Evolutionary conservation across 2,329 filamentous ascomycete genomes (phyloP).

Genomic region (Fusarium anthophilum): DNA sequence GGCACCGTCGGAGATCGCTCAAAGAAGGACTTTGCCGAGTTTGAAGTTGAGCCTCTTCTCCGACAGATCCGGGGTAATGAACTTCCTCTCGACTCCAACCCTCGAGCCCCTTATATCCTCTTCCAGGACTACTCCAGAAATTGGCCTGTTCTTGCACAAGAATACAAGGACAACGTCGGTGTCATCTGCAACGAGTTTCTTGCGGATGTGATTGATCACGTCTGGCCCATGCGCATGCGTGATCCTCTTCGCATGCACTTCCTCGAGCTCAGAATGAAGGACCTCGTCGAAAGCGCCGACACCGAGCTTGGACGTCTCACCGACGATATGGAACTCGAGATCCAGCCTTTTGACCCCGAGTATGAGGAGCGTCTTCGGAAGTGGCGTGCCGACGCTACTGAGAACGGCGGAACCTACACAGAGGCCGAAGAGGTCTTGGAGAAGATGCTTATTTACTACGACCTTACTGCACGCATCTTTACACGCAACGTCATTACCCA

Average conservation of each 20-base stretch:
- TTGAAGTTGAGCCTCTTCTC: slow-evolving; percentile 60
- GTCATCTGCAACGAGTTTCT: slow-evolving; percentile 65
- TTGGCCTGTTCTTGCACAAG: slow-evolving; percentile 61
- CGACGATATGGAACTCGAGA: slow-evolving; percentile 62
- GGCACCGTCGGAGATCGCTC: slow-evolving; percentile 49
- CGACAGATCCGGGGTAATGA: slow-evolving; percentile 62
- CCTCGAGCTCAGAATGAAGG: slow-evolving; percentile 59
- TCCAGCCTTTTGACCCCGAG: slow-evolving; percentile 63
- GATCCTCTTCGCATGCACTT: slow-evolving; percentile 60
- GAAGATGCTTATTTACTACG: slow-evolving; percentile 66
- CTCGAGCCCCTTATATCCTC: slow-evolving; percentile 62
- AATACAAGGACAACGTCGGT: slow-evolving; percentile 64
- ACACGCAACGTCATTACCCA: slow-evolving; percentile 63
- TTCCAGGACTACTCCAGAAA: slow-evolving; percentile 64
- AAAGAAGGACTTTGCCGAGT: slow-evolving; percentile 59
- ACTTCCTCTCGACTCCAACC: slow-evolving; percentile 62
- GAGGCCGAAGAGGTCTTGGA: slow-evolving; percentile 64
- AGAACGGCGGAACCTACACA: slow-evolving; percentile 57
- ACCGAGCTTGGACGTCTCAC: slow-evolving; percentile 56
- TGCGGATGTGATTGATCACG: slow-evolving; percentile 59
- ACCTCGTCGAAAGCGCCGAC: slow-evolving; percentile 57
- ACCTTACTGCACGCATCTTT: slow-evolving; percentile 61
- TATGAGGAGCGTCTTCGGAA: slow-evolving; percentile 60
- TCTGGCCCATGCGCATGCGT: slow-evolving; percentile 62
- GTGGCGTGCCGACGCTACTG: slow-evolving; percentile 55